Conservation (phyloP, 2,329 filamentous ascomycete genomes). For the Phaeosphaeria sp. region DNA sequence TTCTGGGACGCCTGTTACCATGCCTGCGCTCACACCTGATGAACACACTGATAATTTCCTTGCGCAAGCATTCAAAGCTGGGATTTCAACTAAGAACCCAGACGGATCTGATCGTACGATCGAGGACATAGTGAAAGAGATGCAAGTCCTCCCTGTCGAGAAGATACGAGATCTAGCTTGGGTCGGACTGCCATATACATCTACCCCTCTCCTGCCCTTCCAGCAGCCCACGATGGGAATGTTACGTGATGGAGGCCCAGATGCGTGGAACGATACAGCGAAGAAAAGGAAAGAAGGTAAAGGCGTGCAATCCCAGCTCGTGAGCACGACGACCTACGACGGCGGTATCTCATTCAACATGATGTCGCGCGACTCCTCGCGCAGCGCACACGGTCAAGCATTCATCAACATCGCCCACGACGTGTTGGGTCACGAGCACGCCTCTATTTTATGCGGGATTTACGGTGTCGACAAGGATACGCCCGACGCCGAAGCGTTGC, state of each 20-base stretch:
- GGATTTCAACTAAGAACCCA: not conserved
- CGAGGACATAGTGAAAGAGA: constrained; percentile 5
- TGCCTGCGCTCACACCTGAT: constrained; percentile 16
- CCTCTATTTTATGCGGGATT: not conserved
- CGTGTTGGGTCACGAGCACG: not conserved
- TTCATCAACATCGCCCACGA: not conserved
- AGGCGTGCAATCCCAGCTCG: constrained; percentile 17
- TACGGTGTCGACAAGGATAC: not conserved
- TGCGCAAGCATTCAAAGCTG: not conserved
- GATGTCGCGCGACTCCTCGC: constrained; percentile 14
- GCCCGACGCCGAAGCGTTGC: constrained; percentile 13
- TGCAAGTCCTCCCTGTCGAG: constrained; percentile 7
- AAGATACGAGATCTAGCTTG: constrained; percentile 19
- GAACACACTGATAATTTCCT: constrained; percentile 20
- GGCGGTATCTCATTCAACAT: constrained; percentile 26
- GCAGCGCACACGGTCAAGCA: constrained; percentile 7
- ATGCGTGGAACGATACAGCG: not conserved
- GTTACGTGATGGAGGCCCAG: not conserved
- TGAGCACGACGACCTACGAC: constrained; percentile 21
- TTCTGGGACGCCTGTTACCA: constrained; percentile 19
- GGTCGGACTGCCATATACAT: constrained; percentile 19
- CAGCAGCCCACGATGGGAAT: constrained; percentile 13
- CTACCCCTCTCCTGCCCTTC: constrained; percentile 13
- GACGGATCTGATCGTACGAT: not conserved
- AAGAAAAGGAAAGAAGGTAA: not conserved